Conservation (phyloP, 176 grass and related monocot genomes). For the Cenchrus purpureus region DNA sequence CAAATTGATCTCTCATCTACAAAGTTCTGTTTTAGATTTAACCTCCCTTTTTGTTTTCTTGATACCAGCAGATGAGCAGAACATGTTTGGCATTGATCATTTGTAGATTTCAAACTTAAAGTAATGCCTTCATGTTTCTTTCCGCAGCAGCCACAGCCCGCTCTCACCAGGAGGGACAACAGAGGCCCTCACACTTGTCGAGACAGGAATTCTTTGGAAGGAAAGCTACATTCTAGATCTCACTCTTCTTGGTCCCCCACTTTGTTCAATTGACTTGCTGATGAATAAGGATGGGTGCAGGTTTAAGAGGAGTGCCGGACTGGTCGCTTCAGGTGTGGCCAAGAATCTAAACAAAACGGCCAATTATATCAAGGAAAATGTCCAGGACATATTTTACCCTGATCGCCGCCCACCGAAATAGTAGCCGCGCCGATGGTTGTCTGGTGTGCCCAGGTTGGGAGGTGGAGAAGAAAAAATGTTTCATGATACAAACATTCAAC, state of each 20-base stretch:
- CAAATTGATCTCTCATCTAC: constrained; percentile 5
- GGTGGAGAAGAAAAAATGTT: constrained; percentile 28
- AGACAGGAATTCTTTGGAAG: constrained; percentile 66
- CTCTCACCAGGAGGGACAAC: constrained; percentile 41
- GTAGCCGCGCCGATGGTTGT: neutral
- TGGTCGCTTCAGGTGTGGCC: constrained; percentile 79
- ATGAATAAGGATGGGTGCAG: constrained; percentile 51
- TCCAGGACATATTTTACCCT: constrained; percentile 78
- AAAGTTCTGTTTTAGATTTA: constrained; percentile 1
- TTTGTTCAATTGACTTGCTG: constrained; percentile 24
- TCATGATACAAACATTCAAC: neutral
- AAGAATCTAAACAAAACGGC: constrained; percentile 74
- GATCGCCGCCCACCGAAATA: constrained; percentile 81
- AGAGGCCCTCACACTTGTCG: constrained; percentile 43
- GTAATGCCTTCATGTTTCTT: neutral
- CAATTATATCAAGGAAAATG: constrained; percentile 72
- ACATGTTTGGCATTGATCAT: neutral
- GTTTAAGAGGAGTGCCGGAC: constrained; percentile 76
- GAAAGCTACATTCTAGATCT: constrained; percentile 48
- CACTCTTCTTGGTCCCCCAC: neutral
- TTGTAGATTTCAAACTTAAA: neutral
- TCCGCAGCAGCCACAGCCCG: constrained; percentile 39
- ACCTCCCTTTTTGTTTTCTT: neutral
- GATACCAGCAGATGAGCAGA: neutral
- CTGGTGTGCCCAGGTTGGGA: neutral